Base-by-base conservation (phyloP, 352 stramenopile genomes). In the Blastocystis sp. region DNA sequence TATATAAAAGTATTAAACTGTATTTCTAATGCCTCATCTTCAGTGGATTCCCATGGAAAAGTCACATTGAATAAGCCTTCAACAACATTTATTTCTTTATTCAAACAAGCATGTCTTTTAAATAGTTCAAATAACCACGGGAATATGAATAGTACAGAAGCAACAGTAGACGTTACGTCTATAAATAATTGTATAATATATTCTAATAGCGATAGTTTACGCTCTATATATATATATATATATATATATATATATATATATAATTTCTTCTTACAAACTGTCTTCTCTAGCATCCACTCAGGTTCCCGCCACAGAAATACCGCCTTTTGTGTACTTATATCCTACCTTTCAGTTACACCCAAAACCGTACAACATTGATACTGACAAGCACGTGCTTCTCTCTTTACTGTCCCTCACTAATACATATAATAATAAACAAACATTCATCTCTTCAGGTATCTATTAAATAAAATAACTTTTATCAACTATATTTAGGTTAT, bases 1-100 rank as follows among this genome's bases (percentile, higher is more conserved):
- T 1, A 75, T 70, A 4, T 46, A 67, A 13, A 81, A 81, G 28
- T 83, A 84, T 66, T 67, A 83, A 11, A 19, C 41, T 7, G n/a
- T 18, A 6, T 16, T 11, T 7, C 7, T 6, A 11, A 25, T 13
- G 59, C n/a, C 6, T n/a, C 19, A 21, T 9, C 7, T 28, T 19
- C 39, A 5, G 5, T 5, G 5, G 5, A 18, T 21, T 55, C 5
- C 10, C 44, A 52, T 18, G 44, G 16, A 5, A 25, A 5, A 42
- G 5, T 5, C 39, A 11, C 5, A 18, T 55, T 25, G 5, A 55
- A 21, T 25, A 25, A 5, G 5, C 44, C 24, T 44, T 24, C 5
- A 48, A 62, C 18, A 13, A 62, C 16, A 13, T 65, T 65, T 19
- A 66, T 54, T 35, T 28, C 34, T 24, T 47, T 58, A 33, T 11